Percentiles rank a stretch among this genome's conserved stretches.
Conservation (phyloP, 805 yeast species). For the Nakazawaea molendinolei region DNA sequence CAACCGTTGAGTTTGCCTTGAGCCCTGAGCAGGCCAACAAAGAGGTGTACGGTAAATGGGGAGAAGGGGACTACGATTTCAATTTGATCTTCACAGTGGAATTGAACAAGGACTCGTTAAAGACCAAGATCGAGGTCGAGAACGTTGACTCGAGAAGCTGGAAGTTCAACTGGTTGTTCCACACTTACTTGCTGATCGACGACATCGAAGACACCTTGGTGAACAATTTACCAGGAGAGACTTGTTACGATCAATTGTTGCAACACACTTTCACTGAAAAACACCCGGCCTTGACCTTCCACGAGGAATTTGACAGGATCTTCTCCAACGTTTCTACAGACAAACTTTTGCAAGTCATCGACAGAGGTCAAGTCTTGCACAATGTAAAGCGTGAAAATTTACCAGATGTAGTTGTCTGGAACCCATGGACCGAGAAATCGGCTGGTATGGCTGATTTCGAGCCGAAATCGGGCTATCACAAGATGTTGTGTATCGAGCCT, state of each 20-base stretch:
- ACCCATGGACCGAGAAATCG: constrained; percentile 90
- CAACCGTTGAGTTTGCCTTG: constrained; percentile 84
- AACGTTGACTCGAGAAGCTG: constrained; percentile 61
- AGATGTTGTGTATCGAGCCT: constrained; percentile 94
- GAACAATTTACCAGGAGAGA: constrained; percentile 67
- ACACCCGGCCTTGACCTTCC: constrained; percentile 68
- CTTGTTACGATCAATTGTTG: constrained; percentile 71
- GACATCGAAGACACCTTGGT: constrained; percentile 78
- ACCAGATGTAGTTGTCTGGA: constrained; percentile 86
- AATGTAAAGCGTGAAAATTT: constrained; percentile 55
- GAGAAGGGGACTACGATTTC: constrained; percentile 54
- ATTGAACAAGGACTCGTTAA: constrained; percentile 50
- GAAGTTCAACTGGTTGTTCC: constrained; percentile 93
- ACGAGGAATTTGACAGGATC: constrained; percentile 79
- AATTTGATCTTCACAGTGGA: constrained; percentile 66
- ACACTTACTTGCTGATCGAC: constrained; percentile 70
- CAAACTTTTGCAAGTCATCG: constrained; percentile 61
- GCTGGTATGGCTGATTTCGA: constrained; percentile 79
- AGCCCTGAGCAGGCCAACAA: constrained; percentile 75
- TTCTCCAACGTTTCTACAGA: constrained; percentile 54
- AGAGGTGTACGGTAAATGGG: constrained; percentile 56
- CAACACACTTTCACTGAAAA: constrained; percentile 57
- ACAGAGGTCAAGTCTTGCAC: constrained; percentile 63
- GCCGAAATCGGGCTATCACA: constrained; percentile 76
- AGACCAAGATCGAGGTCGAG: constrained; percentile 67